Conservation (phyloP, 1,139 yeast genomes). For the Yamadazyma atlantica region DNA sequence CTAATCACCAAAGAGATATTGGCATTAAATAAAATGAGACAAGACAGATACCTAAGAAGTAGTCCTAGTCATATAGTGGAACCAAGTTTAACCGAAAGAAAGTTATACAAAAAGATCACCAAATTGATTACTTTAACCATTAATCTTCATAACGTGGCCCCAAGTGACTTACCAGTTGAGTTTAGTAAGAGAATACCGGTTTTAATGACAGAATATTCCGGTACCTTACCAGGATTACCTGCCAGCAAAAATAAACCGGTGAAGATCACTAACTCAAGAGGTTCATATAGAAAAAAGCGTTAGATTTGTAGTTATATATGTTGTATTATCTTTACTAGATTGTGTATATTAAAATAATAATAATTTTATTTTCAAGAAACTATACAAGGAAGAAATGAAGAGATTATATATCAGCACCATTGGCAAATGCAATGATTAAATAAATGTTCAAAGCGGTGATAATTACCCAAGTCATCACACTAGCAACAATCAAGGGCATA, state of each 20-base stretch:
- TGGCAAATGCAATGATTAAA: conserved; percentile 63
- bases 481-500: conserved; percentile 47
- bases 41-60: conserved; percentile 47
- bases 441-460: conserved; percentile 75
- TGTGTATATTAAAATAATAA: neutral
- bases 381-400: conserved; percentile 1
- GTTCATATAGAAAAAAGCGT: conserved; percentile 40
- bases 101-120: conserved; percentile 43
- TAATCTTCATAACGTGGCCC: conserved; percentile 25
- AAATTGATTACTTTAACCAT: conserved; percentile 33
- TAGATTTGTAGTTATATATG: neutral
- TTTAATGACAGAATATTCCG: conserved; percentile 70
- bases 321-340: neutral
- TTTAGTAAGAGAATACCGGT: conserved; percentile 60
- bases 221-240: conserved; percentile 70
- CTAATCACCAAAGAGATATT: conserved; percentile 57
- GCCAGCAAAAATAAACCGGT: conserved; percentile 22
- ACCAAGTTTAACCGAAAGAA: conserved; percentile 30
- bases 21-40: conserved; percentile 63
- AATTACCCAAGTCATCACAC: conserved; percentile 65
- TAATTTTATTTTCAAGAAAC: neutral
- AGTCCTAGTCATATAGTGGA: conserved; percentile 28
- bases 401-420: conserved; percentile 62
- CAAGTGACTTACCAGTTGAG: conserved; percentile 30
- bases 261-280: conserved; percentile 43